Evolutionary conservation across 192 early-diverging fungal species (phyloP).

Genomic region (Gonapodya prolifera): DNA sequence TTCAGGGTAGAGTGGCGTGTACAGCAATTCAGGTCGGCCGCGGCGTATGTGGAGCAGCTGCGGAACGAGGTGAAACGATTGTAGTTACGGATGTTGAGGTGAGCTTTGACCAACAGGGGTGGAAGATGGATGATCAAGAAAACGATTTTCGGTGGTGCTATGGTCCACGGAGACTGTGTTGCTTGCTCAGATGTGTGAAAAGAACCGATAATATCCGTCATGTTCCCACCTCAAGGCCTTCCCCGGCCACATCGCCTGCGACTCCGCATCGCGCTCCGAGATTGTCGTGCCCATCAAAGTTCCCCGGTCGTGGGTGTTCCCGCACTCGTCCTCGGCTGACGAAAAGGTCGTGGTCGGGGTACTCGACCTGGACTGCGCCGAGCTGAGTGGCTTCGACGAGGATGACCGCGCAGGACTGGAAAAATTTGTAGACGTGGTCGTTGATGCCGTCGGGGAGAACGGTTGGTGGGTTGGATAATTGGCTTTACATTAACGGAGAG

Average conservation of each 20-base stretch:
- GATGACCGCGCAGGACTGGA: conserved; percentile 54
- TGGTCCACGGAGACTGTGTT: no score
- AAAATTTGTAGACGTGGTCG: conserved; percentile 42
- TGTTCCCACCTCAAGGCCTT: conserved; percentile 55
- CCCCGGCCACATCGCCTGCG: conserved; percentile 84
- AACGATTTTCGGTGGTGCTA: no score
- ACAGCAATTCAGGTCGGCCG: conserved; percentile 67
- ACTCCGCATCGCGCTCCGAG: conserved; percentile 70
- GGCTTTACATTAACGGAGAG: no score
- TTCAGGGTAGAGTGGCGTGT: conserved; percentile 80
- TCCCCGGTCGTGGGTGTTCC: conserved; percentile 1
- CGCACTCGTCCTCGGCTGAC: background rate
- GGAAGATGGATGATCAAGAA: no score
- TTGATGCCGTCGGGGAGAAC: conserved; percentile 15
- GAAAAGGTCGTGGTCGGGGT: conserved; percentile 37
- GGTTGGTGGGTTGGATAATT: background rate
- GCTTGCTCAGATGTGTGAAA: no score
- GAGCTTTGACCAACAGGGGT: background rate
- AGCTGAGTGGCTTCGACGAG: conserved; percentile 50
- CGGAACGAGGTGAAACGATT: conserved; percentile 32
- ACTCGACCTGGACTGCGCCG: conserved; percentile 56
- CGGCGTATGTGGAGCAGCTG: conserved; percentile 85
- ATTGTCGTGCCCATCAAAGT: conserved; percentile 67
- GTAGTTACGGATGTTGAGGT: conserved; percentile 60
- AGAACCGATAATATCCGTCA: no score